phyloP scores from a whole-genome alignment of 148 eudicot genomes.

The Polygonum aviculare region DNA sequence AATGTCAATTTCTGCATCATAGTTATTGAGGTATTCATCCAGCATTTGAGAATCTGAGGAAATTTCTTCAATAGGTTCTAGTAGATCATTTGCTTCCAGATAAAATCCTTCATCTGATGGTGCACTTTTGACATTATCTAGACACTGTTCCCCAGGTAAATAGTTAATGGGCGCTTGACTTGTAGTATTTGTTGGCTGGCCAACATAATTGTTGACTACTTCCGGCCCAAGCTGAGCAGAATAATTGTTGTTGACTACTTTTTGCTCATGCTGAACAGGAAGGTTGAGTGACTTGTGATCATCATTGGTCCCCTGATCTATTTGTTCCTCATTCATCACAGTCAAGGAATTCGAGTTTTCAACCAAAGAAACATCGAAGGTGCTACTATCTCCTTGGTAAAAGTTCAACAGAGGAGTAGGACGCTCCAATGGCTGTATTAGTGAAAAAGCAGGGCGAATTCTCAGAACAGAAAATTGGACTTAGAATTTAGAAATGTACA shows the following conservation, averaged over 20 bases:
- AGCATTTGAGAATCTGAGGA: slow-evolving; percentile 34
- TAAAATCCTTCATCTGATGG: slow-evolving; percentile 38
- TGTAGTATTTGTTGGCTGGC: slow-evolving; percentile 33
- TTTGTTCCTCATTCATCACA: slow-evolving; percentile 21
- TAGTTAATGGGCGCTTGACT: slow-evolving; percentile 35
- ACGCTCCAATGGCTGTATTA: slow-evolving; percentile 30
- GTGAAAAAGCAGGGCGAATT: neutral
- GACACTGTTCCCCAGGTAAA: slow-evolving; percentile 43
- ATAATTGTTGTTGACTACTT: slow-evolving; percentile 48
- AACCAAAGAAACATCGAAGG: slow-evolving; percentile 14
- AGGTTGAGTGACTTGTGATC: slow-evolving; percentile 28
- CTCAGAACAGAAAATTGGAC: neutral
- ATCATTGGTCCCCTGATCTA: slow-evolving; percentile 23
- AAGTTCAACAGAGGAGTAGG: slow-evolving; percentile 26
- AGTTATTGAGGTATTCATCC: slow-evolving; percentile 40
- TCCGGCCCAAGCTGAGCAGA: slow-evolving; percentile 19
- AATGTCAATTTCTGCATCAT: slow-evolving; percentile 38
- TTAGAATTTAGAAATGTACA: neutral
- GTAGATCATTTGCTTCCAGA: slow-evolving; percentile 56
- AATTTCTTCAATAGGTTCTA: slow-evolving; percentile 30
- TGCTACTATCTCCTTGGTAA: slow-evolving; percentile 29
- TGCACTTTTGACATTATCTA: slow-evolving; percentile 24
- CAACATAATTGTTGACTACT: slow-evolving; percentile 36
- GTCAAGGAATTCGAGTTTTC: slow-evolving; percentile 9
- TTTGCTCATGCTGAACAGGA: slow-evolving; percentile 28